Base-by-base conservation (phyloP, 2,329 filamentous ascomycete genomes). In the Coniella lustricola region DNA sequence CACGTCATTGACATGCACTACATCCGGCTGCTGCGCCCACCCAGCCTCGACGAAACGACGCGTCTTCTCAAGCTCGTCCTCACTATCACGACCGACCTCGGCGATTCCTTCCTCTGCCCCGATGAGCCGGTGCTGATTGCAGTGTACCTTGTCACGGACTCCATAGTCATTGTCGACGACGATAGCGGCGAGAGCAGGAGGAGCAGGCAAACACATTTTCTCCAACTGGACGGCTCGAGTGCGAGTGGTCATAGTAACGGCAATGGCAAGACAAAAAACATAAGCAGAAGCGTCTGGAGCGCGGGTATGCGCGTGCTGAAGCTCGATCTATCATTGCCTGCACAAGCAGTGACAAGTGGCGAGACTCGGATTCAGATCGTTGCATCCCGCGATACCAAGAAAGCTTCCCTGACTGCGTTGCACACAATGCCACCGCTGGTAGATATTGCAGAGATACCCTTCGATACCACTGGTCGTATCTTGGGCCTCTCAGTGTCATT, bases 1-100 rank as follows among this genome's bases (percentile, higher is more conserved):
- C n/a, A n/a, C n/a, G n/a, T n/a, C n/a, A n/a, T 5, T 16, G 13
- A 22, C 16, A 81, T 81, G 77, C 76, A 81, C 55, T 81, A 81
- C 64, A 71, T 80, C 49, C 71, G 76, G 34, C 68, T 79, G 4
- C 63, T 80, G 29, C 67, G 76, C 13, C 66, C 72, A 2, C 73
- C 72, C 2, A 66, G 65, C 54, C 58, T 74, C 38, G 59, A 60
- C 12, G 44, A 55, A 20, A 49, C 54, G 12, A 51, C 48, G 33
- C 57, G 50, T 16, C 57, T 29, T 5, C 25, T 75, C 7, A 67
- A 68, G 42, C 57, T 81, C 3, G 64, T 77, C 1, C 63, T 81
- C 52, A 73, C 75, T 51, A 71, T 81, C 55, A 78, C 75, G 10
- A 81, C 76, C 12, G 77, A 81, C 51, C 67, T 81, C 1, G 75